phyloP scores from a whole-genome alignment of 768 basidiomycete species.

The Mycena vitilis region DNA sequence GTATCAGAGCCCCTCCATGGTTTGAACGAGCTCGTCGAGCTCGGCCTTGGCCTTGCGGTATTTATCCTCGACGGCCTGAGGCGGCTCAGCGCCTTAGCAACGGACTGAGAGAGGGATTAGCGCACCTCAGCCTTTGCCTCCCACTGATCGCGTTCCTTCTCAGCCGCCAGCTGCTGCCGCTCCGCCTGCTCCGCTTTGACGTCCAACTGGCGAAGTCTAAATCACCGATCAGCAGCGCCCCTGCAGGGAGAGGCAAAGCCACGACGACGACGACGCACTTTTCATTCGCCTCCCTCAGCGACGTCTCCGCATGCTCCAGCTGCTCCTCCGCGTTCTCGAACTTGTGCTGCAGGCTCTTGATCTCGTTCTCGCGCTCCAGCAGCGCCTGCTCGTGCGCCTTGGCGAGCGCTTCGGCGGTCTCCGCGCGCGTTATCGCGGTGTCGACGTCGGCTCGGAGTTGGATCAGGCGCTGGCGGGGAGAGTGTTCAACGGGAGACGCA shows the following conservation, averaged over 20 bases:
- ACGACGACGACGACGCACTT: slow-evolving; percentile 61
- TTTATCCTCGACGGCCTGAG: neutral
- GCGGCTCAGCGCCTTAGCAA: neutral
- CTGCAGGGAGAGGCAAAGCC: no score
- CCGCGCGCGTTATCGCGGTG: slow-evolving; percentile 68
- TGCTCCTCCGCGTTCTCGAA: slow-evolving; percentile 63
- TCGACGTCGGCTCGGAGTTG: slow-evolving; percentile 66
- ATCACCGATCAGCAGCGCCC: neutral
- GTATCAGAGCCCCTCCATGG: slow-evolving; percentile 17
- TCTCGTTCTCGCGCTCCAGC: slow-evolving; percentile 73
- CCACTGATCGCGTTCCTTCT: slow-evolving; percentile 28
- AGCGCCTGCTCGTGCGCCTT: slow-evolving; percentile 68
- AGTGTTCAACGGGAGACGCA: no score
- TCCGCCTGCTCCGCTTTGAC: slow-evolving; percentile 29
- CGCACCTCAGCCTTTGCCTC: slow-evolving; percentile 28
- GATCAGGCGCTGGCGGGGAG: neutral
- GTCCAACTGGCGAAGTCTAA: slow-evolving; percentile 19
- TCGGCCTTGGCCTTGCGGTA: slow-evolving; percentile 15
- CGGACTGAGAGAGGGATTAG: neutral
- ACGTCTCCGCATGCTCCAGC: slow-evolving; percentile 48
- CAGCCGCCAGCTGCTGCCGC: slow-evolving; percentile 13
- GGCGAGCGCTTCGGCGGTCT: slow-evolving; percentile 72
- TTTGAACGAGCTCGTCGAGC: slow-evolving; percentile 18
- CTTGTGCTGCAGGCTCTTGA: slow-evolving; percentile 66
- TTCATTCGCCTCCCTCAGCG: slow-evolving; percentile 79